A percentile compares a stretch with the other conserved stretches of the same genome.
phyloP scores from a whole-genome alignment of 768 basidiomycete genomes.

The Pisolithus microcarpus region DNA sequence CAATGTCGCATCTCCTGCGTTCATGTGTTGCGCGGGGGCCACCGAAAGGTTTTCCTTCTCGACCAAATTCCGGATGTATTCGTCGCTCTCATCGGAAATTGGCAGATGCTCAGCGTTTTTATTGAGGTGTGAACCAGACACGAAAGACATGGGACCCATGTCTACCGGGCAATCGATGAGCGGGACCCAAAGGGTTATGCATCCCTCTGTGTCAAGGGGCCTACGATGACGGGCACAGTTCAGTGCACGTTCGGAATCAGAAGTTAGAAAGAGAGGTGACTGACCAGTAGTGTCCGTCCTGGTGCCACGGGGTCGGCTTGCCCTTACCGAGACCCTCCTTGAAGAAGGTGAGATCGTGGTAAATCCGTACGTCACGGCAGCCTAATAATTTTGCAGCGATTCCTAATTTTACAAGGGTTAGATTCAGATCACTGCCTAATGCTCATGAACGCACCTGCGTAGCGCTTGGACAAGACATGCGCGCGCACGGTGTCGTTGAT shows the following conservation, averaged over 20 bases:
- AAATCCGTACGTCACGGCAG: constrained; percentile 4
- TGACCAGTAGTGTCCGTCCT: constrained; percentile 2
- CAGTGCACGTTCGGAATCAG: not conserved
- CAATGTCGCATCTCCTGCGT: not conserved
- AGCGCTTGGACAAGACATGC: constrained; percentile 4
- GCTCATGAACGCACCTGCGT: not conserved
- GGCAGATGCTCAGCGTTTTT: constrained; percentile 1
- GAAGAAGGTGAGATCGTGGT: constrained; percentile 6
- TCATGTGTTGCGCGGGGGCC: constrained; percentile 1
- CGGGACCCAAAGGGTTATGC: constrained; percentile 3
- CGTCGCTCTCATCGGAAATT: constrained; percentile 2
- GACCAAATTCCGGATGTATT: constrained; percentile 1
- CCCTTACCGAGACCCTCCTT: constrained; percentile 4
- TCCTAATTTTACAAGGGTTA: not conserved
- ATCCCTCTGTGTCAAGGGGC: constrained; percentile 3
- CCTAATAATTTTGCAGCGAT: constrained; percentile 5
- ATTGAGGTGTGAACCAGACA: constrained; percentile 1
- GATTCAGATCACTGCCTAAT: not conserved
- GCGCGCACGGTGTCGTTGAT: constrained; percentile 1
- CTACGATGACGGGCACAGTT: not conserved
- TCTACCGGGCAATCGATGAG: constrained; percentile 4
- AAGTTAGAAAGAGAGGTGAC: not conserved
- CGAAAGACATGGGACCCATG: constrained; percentile 6
- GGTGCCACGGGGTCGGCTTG: not conserved
- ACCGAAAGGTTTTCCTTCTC: constrained; percentile 1